These are phyloP conservation scores for Candida sp. DNA, from an alignment of 1,139 yeast genomes.

Conservation along the genomic window DNA sequence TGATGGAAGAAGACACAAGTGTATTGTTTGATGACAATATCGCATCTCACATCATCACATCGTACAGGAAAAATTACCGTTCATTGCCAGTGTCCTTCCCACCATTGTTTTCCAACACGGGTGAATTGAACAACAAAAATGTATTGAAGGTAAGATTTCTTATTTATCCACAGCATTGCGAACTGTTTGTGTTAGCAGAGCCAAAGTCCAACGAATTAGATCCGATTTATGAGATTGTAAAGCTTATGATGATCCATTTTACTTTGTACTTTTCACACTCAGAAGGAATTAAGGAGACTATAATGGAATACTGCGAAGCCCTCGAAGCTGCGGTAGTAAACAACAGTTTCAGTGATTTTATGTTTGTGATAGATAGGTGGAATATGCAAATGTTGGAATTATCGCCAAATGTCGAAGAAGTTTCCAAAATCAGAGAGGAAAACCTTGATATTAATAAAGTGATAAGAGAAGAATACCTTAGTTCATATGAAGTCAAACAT, in stretches of 20 bases:
- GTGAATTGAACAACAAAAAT: slow-evolving; percentile 25
- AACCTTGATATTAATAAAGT: slow-evolving; percentile 14
- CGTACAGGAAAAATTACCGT: slow-evolving; percentile 28
- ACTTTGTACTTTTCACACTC: slow-evolving; percentile 41
- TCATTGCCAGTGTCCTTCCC: slow-evolving; percentile 39
- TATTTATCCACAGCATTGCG: slow-evolving; percentile 40
- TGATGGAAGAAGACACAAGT: slow-evolving; percentile 13
- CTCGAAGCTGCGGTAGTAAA: slow-evolving; percentile 29
- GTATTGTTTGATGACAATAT: slow-evolving; percentile 22
- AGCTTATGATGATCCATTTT: slow-evolving; percentile 40
- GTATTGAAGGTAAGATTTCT: slow-evolving; percentile 33
- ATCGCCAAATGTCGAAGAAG: slow-evolving; percentile 22
- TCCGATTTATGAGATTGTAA: slow-evolving; percentile 72
- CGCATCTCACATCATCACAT: slow-evolving; percentile 27
- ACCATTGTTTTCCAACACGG: slow-evolving; percentile 18
- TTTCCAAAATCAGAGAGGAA: slow-evolving; percentile 6
- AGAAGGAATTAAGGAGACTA: slow-evolving; percentile 27
- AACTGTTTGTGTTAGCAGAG: slow-evolving; percentile 37
- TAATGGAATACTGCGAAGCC: slow-evolving; percentile 29
- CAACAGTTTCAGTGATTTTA: slow-evolving; percentile 32
- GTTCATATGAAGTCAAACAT: slow-evolving; percentile 11
- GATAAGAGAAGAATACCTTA: slow-evolving; percentile 29
- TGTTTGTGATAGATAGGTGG: slow-evolving; percentile 41
- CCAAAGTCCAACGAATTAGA: slow-evolving; percentile 59
- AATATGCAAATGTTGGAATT: slow-evolving; percentile 34